Conservation (phyloP, 148 eudicot genomes). For the Talinum fruticosum region DNA sequence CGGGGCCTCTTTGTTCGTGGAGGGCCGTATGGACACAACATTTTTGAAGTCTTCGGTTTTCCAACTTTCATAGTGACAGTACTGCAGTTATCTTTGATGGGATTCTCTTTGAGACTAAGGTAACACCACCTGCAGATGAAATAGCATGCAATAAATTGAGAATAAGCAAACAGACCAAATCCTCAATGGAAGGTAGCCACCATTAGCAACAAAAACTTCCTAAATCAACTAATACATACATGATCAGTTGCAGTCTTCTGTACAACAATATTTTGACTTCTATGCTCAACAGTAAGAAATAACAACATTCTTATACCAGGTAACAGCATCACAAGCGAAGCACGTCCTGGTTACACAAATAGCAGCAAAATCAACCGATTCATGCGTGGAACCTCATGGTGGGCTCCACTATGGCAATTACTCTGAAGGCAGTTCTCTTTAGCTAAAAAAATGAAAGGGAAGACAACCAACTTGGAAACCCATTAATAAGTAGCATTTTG, state of each 20-base stretch:
- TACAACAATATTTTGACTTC: not conserved
- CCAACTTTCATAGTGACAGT: conserved; percentile 42
- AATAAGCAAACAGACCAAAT: conserved; percentile 9
- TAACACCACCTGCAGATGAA: conserved; percentile 53
- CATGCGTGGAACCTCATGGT: too few relatives aligned
- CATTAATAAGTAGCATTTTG: not conserved
- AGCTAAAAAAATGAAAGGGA: not conserved
- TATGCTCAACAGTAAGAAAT: not conserved
- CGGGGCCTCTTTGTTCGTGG: conserved; percentile 66
- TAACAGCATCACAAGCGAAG: conserved; percentile 1
- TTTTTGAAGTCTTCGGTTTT: conserved; percentile 47
- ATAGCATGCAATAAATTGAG: conserved; percentile 5
- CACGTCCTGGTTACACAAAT: not conserved
- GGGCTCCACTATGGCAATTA: not conserved
- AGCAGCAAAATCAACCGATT: not conserved
- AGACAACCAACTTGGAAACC: not conserved
- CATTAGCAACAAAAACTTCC: too few relatives aligned
- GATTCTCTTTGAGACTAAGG: conserved; percentile 48
- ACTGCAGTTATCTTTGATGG: conserved; percentile 45
- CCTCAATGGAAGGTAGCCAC: not conserved
- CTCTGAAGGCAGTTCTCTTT: not conserved
- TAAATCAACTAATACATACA: not conserved
- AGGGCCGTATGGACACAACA: conserved; percentile 55
- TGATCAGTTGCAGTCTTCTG: not conserved
- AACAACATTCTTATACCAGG: not conserved